Conservation (phyloP, 169 alveolate species). For the Plasmodium coatneyi region DNA sequence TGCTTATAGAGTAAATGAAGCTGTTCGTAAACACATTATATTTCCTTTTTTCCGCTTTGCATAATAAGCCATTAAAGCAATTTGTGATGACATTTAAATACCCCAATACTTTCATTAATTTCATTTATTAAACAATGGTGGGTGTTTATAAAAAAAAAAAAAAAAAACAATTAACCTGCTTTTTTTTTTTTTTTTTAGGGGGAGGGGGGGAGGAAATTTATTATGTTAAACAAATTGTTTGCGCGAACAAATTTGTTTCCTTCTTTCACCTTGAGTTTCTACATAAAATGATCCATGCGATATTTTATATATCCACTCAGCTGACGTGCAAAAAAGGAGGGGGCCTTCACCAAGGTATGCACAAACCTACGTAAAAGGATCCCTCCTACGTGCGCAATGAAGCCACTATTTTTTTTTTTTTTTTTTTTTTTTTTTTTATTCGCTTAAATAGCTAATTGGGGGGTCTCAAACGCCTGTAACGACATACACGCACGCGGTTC, state of each 20-base stretch:
- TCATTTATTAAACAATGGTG: constrained; percentile 3
- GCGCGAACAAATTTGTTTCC: not conserved
- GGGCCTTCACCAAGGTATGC: not conserved
- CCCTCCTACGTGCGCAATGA: not conserved
- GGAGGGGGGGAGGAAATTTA: not conserved
- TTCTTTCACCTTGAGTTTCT: not conserved
- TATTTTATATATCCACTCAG: not conserved
- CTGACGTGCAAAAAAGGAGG: not conserved
- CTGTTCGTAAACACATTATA: constrained; percentile 55
- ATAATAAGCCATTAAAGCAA: constrained; percentile 44
- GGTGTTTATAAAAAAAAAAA: constrained; percentile 12
- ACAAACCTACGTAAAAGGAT: not conserved
- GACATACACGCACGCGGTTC: not conserved
- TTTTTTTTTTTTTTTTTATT: not conserved
- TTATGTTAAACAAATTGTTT: not conserved
- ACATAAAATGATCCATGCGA: not conserved
- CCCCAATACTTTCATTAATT: constrained; percentile 73
- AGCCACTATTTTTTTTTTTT: not conserved
- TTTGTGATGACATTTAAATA: constrained; percentile 56
- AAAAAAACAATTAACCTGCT: not conserved
- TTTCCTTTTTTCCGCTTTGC: constrained; percentile 43
- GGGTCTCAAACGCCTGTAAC: not conserved
- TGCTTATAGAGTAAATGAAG: constrained; percentile 25
- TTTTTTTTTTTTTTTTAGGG: not conserved
- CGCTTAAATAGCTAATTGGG: not conserved